These are phyloP conservation scores for Trypethelium eluteriae DNA, from an alignment of 495 filamentous ascomycete genomes.

Conservation along the genomic window DNA sequence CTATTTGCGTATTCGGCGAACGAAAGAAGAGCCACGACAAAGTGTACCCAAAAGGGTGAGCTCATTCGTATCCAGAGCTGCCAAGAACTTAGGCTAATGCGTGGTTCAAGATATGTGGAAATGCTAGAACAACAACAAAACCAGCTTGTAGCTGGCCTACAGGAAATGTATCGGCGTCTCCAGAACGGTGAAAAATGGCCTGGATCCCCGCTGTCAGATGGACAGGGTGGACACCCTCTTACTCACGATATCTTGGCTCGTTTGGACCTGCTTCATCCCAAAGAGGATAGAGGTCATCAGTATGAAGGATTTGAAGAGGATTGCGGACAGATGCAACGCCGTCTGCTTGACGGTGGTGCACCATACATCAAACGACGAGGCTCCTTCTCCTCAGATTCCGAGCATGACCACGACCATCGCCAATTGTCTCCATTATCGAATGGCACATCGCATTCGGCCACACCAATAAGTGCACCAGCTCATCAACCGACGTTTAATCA, in stretches of 20 bases:
- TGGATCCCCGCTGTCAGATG: slow-evolving; percentile 46
- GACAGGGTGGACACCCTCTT: slow-evolving; percentile 51
- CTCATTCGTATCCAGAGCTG: background rate
- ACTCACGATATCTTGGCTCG: slow-evolving; percentile 59
- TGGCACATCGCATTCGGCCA: slow-evolving; percentile 21
- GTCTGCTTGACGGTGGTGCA: slow-evolving; percentile 45
- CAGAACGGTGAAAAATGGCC: slow-evolving; percentile 48
- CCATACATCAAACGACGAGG: slow-evolving; percentile 46
- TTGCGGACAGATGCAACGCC: slow-evolving; percentile 47
- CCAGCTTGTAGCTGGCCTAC: slow-evolving; percentile 54
- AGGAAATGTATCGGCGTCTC: slow-evolving; percentile 52
- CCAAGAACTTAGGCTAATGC: background rate
- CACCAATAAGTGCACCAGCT: slow-evolving; percentile 5
- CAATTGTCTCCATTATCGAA: slow-evolving; percentile 21
- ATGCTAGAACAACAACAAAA: slow-evolving; percentile 65
- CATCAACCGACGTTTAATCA: background rate
- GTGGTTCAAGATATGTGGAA: slow-evolving; percentile 51
- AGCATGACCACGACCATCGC: slow-evolving; percentile 38
- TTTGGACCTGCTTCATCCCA: slow-evolving; percentile 46
- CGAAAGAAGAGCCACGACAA: slow-evolving; percentile 41
- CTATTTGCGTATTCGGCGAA: slow-evolving; percentile 39
- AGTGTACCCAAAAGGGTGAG: slow-evolving; percentile 39
- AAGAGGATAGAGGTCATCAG: slow-evolving; percentile 36
- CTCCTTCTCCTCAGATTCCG: slow-evolving; percentile 49
- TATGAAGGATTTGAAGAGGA: slow-evolving; percentile 55